Evolutionary conservation across 2,329 filamentous ascomycete species (phyloP).

Genomic region (Aspergillus alliaceus): DNA sequence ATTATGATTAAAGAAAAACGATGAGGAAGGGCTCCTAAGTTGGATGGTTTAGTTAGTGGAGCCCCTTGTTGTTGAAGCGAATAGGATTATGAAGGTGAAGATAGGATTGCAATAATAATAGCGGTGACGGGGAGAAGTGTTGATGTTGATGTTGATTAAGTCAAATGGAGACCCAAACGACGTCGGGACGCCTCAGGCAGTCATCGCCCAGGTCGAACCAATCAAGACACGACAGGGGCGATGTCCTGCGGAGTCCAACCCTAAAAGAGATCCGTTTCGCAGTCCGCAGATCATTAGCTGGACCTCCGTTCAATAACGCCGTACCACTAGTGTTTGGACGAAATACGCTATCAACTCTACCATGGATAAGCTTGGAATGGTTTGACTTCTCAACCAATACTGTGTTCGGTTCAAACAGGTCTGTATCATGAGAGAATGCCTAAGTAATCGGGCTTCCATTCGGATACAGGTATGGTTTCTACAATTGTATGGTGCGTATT

Average conservation of each 20-base stretch:
- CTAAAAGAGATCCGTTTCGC: neutral
- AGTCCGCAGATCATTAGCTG: neutral
- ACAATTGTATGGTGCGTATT: no score
- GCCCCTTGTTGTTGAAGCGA: neutral
- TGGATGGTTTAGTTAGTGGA: neutral
- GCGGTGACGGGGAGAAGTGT: neutral
- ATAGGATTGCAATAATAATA: neutral
- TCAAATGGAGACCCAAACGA: neutral
- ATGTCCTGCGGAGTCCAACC: neutral
- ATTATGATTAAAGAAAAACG: constrained; percentile 14
- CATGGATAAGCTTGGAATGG: neutral
- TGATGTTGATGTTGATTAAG: neutral
- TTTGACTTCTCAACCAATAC: neutral
- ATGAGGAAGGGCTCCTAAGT: neutral
- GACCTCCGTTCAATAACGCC: neutral
- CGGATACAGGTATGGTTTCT: neutral
- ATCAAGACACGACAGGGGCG: neutral
- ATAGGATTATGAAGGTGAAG: neutral
- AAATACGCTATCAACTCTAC: neutral
- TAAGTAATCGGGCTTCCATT: neutral
- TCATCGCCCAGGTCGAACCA: neutral
- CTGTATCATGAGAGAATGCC: neutral
- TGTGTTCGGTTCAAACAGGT: neutral
- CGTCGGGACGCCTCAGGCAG: neutral
- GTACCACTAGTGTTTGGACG: neutral